These are phyloP conservation scores for Sclerotinia trifoliorum DNA, from an alignment of 2,329 filamentous ascomycete genomes.

Conservation along the genomic window DNA sequence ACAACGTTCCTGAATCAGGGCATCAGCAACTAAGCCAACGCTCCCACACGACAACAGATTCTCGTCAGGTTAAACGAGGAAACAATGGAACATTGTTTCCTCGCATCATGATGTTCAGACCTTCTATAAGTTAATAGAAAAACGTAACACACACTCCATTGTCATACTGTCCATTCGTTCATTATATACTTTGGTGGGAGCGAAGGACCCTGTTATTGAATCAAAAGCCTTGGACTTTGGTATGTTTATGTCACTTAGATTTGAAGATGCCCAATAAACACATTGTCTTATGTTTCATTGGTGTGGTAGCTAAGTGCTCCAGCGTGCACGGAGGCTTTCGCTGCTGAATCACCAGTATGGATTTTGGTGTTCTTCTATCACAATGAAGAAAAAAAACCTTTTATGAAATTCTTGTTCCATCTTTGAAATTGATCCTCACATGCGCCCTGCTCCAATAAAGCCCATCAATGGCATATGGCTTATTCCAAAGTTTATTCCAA, in stretches of 20 bases:
- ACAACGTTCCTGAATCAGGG: neutral
- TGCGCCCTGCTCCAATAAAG: constrained; percentile 11
- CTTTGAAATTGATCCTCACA: neutral
- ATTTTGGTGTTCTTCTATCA: neutral
- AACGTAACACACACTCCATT: neutral
- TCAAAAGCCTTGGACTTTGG: neutral
- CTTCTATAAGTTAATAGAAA: neutral
- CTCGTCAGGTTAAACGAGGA: neutral
- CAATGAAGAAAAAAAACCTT: neutral
- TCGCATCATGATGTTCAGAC: neutral
- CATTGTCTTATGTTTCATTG: neutral
- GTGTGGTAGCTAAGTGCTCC: too few relatives aligned
- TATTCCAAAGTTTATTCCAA: neutral
- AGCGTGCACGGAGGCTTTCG: neutral
- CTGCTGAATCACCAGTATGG: neutral
- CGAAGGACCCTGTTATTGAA: neutral
- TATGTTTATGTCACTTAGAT: neutral
- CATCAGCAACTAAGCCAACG: neutral
- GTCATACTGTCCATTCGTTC: neutral
- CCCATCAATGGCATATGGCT: neutral
- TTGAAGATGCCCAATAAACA: neutral
- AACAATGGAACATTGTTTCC: neutral
- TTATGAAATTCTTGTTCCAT: neutral
- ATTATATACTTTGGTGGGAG: neutral
- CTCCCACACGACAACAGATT: neutral